Evolutionary conservation across 495 filamentous ascomycete genomes (phyloP).

Genomic region (Pyronema domesticum): DNA sequence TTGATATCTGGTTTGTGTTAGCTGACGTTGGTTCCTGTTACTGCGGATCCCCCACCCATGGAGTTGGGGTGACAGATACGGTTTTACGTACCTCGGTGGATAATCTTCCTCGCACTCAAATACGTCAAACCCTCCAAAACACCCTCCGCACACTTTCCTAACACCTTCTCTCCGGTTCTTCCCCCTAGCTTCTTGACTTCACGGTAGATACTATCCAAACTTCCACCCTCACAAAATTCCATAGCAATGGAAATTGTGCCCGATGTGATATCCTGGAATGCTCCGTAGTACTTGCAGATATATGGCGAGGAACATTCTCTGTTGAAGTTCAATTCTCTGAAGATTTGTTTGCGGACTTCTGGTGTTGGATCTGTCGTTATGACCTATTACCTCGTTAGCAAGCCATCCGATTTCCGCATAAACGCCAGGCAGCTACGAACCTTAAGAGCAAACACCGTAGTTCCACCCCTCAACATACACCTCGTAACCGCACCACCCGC

Average conservation of each 20-base stretch:
- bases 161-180: slow-evolving; percentile 87
- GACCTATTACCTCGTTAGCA: slow-evolving; percentile 34
- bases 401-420: neutral
- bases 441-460: slow-evolving; percentile 92
- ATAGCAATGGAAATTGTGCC: slow-evolving; percentile 96
- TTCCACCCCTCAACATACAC: slow-evolving; percentile 71
- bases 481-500: slow-evolving; percentile 90
- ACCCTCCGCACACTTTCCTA: slow-evolving; percentile 95
- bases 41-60: neutral
- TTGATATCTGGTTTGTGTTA: slow-evolving; percentile 56
- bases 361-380: slow-evolving; percentile 96
- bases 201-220: slow-evolving; percentile 85
- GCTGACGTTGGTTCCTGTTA: neutral
- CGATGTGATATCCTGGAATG: slow-evolving; percentile 79
- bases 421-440: slow-evolving; percentile 31
- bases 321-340: slow-evolving; percentile 91
- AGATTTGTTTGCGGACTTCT: slow-evolving; percentile 92
- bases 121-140: slow-evolving; percentile 90
- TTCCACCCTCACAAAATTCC: slow-evolving; percentile 97
- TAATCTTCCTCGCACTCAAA: slow-evolving; percentile 90
- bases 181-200: slow-evolving; percentile 91
- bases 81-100: slow-evolving; percentile 50
- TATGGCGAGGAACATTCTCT: slow-evolving; percentile 86
- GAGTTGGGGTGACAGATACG: neutral
- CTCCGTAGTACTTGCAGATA: slow-evolving; percentile 93